These are phyloP conservation scores for Pseudozyma sp. DNA, from an alignment of 1,284 basidiomycete genomes.

Conservation along the genomic window DNA sequence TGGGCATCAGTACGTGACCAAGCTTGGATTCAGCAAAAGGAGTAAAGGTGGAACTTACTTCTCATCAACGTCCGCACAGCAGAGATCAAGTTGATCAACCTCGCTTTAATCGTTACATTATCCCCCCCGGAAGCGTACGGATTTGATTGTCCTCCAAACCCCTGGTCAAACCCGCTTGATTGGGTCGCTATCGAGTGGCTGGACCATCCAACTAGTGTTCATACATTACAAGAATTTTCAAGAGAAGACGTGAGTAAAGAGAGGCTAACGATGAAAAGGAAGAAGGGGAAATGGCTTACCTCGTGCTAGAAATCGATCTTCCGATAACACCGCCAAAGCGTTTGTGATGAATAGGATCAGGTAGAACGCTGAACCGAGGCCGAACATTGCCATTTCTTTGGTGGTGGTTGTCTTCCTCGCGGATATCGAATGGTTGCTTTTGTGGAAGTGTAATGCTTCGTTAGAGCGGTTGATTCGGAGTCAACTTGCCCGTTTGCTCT, in stretches of 20 bases:
- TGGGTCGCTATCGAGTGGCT: constrained; percentile 33
- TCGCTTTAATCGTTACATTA: constrained; percentile 78
- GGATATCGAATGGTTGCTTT: background rate
- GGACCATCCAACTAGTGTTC: constrained; percentile 88
- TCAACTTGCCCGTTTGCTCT: too few relatives aligned
- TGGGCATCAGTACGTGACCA: background rate
- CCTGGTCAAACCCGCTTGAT: constrained; percentile 36
- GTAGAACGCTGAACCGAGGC: constrained; percentile 70
- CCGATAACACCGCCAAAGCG: constrained; percentile 90
- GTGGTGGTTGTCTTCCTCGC: background rate
- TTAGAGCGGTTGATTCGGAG: too few relatives aligned
- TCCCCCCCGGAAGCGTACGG: constrained; percentile 11
- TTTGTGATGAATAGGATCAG: constrained; percentile 83
- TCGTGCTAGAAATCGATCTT: constrained; percentile 91
- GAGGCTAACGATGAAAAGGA: background rate
- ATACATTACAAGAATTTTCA: background rate
- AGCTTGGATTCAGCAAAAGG: too few relatives aligned
- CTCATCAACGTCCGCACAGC: constrained; percentile 94
- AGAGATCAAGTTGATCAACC: constrained; percentile 88
- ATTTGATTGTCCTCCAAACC: constrained; percentile 30
- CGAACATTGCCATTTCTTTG: constrained; percentile 31
- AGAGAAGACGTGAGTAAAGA: background rate
- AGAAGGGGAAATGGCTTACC: constrained; percentile 75
- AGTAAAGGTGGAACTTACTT: constrained; percentile 74
- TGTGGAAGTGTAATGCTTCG: background rate